Percentiles rank a stretch among this genome's conserved stretches.
Evolutionary conservation across 371 early-diverging fungal genomes (phyloP).

Genomic region (Mucor lusitanicus): DNA sequence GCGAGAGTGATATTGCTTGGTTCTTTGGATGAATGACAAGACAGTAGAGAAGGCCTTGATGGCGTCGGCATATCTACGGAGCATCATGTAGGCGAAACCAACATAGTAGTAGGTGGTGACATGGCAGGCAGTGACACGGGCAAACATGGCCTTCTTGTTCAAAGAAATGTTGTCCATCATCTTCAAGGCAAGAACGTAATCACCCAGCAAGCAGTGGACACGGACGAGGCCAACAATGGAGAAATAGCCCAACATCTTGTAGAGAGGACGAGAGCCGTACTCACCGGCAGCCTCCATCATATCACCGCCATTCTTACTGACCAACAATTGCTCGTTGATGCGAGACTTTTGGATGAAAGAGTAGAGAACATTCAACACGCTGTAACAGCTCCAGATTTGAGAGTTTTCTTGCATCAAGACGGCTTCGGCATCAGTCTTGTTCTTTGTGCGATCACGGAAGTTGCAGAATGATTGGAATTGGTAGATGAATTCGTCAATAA

Average conservation of each 20-base stretch:
- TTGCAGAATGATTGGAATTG: conserved; percentile 97
- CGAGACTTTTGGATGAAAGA: conserved; percentile 91
- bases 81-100: conserved; percentile 97
- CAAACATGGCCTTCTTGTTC: conserved; percentile 89
- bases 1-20: conserved; percentile 91
- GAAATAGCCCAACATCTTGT: conserved; percentile 97
- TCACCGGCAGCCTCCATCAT: conserved; percentile 81
- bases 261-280: conserved; percentile 79
- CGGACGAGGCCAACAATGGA: conserved; percentile 90
- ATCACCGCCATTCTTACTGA: conserved; percentile 87
- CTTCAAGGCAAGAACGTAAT: conserved; percentile 92
- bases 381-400: conserved; percentile 94
- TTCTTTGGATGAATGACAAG: conserved; percentile 86
- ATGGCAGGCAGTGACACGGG: conserved; percentile 94
- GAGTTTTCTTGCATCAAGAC: conserved; percentile 78
- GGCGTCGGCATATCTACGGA: conserved; percentile 94
- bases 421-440: conserved; percentile 82
- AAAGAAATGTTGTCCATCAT: conserved; percentile 95
- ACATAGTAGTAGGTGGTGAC: conserved; percentile 96
- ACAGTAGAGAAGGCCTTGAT: conserved; percentile 91
- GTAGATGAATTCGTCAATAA: conserved; percentile 97
- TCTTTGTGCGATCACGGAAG: conserved; percentile 84
- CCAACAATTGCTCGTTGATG: conserved; percentile 91
- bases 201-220: conserved; percentile 93
- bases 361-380: conserved; percentile 93